Base-by-base conservation (phyloP, 2,329 filamentous ascomycete genomes). In the Neodidymelliopsis sp. region DNA sequence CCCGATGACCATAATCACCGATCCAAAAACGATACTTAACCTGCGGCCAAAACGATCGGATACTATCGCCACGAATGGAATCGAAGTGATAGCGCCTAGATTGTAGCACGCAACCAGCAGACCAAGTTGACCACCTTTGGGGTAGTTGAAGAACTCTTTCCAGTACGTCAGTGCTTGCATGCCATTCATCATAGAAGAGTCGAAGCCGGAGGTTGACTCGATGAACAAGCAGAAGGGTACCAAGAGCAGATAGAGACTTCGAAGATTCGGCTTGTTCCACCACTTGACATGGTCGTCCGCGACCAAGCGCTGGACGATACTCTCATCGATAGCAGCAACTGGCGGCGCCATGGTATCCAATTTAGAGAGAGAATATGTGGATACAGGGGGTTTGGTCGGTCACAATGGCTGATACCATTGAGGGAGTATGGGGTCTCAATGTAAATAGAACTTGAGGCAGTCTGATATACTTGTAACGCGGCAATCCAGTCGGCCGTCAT, bases 221-320 rank as follows among this genome's bases (percentile, higher is more conserved):
- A 86, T 83, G 35, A 83, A 83, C 73, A 85, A 81, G 64, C 81
- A 84, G 31, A 81, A 81, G 16, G 81, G 81, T 49, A 86, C 81
- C 38, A 86, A 76, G 50, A 82, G 69, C 6, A 85, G 63, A 60
- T 86, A 86, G 27, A 86, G 73, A 13, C 62, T 63, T 42, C 82
- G 75, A 28, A 86, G 71, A 55, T 86, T 85, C 1, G 79, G 81
- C 67, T 86, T 86, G 60, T 75, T 77, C 71, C 79, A 84, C 81
- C 81, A 85, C 46, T 70, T 70, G 23, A 73, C 72, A 24, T 68
- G 67, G 51, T 79, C 77, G 10, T 69, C 66, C 3, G 54, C 57
- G 27, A 69, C 50, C 4, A 71, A 35, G 3, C 52, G 51, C 45
- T 75, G 71, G 18, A 76, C 54, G 19, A 70, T 58, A 15, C 63